These are phyloP conservation scores for Coffea eugenioides DNA, from an alignment of 257 asterid species.

Conservation along the genomic window DNA sequence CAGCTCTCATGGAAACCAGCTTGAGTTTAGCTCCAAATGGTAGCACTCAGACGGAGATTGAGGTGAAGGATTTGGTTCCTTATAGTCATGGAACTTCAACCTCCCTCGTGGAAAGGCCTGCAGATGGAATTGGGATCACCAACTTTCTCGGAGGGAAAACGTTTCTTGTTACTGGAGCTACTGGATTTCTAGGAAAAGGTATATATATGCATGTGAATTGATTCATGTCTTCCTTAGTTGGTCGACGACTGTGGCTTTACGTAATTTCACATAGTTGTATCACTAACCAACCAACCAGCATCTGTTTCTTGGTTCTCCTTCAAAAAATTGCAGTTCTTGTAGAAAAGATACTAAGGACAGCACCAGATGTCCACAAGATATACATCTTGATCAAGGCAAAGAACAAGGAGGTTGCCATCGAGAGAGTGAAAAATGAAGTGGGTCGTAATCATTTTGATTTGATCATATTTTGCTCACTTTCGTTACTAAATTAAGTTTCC, in stretches of 20 bases:
- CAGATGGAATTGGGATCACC: slow-evolving; percentile 52
- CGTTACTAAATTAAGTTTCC: background rate
- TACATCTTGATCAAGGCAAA: slow-evolving; percentile 81
- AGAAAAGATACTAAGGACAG: slow-evolving; percentile 78
- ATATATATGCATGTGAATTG: background rate
- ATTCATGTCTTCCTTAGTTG: background rate
- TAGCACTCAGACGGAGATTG: slow-evolving; percentile 25
- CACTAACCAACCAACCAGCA: background rate
- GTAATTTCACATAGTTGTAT: background rate
- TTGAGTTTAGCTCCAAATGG: slow-evolving; percentile 53
- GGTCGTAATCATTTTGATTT: slow-evolving; percentile 7
- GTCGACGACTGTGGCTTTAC: background rate
- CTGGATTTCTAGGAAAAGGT: slow-evolving; percentile 76
- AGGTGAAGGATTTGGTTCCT: slow-evolving; percentile 41
- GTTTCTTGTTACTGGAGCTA: slow-evolving; percentile 63
- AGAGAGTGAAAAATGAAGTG: slow-evolving; percentile 82
- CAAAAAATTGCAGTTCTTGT: slow-evolving; percentile 58
- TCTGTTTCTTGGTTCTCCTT: background rate
- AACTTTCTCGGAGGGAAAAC: slow-evolving; percentile 47
- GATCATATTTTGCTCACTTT: background rate
- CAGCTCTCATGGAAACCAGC: slow-evolving; percentile 37
- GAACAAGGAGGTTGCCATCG: slow-evolving; percentile 60
- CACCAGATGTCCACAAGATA: slow-evolving; percentile 78
- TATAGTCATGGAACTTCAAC: slow-evolving; percentile 15
- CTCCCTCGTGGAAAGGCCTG: slow-evolving; percentile 28